Base-by-base conservation (phyloP, 495 filamentous ascomycete species). In the Penicillium angulare region DNA sequence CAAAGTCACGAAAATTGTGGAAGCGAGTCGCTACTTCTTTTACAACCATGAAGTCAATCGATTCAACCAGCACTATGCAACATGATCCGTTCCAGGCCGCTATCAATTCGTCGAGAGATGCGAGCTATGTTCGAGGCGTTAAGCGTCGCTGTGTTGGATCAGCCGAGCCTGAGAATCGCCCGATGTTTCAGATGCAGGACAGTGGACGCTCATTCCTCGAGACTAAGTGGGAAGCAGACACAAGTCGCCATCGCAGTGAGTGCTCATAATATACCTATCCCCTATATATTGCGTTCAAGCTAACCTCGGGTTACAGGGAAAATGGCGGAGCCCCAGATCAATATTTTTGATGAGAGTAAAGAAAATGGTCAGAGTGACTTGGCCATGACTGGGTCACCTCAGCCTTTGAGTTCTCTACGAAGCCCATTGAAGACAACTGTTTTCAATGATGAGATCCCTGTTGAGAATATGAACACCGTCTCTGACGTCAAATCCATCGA, bases 1-100 rank as follows among this genome's bases (percentile, higher is more conserved):
- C 68, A 21, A 72, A 71, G 41, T 66, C 75, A 5, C 72, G 70
- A 26, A 80, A 79, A 42, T 55, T 81, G 39, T 81, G 78, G 78
- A 81, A 81, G 53, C 72, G 78, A 36, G 70, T 72, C 52, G 66
- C 64, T 15, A 55, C 66, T 3, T 71, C 70, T 6, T 74, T 75
- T 43, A 64, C 67, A 53, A 68, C 63, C 38, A 74, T 74, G 68
- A 65, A 67, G 46, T 44, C 60, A 23, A 53, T 72, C 47, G 60
- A 71, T 33, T 60, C 67, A 43, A 48, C 67, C 34, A 61, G 59
- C 1, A 38, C 44, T 27, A 43, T 61, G 16, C 59, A 63, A 35
- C 24, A 64, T 13, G 57, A 67, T 12, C 60, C 60, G 31, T 62
- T 67, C 17, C 48, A 56, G 34, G 51, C 60, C 0, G 71, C 68